Percentiles rank a stretch among this genome's conserved stretches.
phyloP scores from a whole-genome alignment of 306 rosid genomes.

The Quercus mongolica region DNA sequence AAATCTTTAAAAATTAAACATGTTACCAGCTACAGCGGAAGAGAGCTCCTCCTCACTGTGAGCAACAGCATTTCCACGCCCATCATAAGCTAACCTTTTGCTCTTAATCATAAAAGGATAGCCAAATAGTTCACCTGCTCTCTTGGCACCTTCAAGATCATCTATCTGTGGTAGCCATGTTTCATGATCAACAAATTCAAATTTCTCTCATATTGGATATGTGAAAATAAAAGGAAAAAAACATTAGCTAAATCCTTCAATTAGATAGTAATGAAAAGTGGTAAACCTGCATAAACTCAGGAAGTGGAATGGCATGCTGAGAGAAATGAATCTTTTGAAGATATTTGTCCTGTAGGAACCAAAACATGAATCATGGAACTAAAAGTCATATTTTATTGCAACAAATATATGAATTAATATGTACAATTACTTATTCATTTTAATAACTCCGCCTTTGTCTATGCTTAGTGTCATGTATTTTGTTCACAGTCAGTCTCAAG shows the following conservation, averaged over 20 bases:
- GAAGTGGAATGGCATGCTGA: slow-evolving; percentile 68
- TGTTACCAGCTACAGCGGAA: slow-evolving; percentile 67
- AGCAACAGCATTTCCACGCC: slow-evolving; percentile 95
- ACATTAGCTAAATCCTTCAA: background rate
- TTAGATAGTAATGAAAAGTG: no score
- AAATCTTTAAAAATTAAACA: background rate
- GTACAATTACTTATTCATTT: background rate
- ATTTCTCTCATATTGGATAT: background rate
- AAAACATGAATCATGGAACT: background rate
- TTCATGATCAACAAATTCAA: background rate
- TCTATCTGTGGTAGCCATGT: slow-evolving; percentile 47
- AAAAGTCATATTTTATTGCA: background rate
- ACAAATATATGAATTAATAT: background rate
- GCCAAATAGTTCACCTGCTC: slow-evolving; percentile 64
- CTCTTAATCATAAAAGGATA: slow-evolving; percentile 53
- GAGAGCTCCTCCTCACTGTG: slow-evolving; percentile 60
- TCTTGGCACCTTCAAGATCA: slow-evolving; percentile 72
- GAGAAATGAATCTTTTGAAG: slow-evolving; percentile 82
- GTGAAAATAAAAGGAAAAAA: background rate
- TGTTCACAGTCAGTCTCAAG: no score
- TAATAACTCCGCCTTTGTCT: background rate
- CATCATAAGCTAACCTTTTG: slow-evolving; percentile 92
- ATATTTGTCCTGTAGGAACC: slow-evolving; percentile 64
- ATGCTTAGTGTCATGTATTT: no score
- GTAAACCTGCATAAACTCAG: slow-evolving; percentile 68